Base-by-base conservation (phyloP, 139 green algal species). In the Asterochloris erici region DNA sequence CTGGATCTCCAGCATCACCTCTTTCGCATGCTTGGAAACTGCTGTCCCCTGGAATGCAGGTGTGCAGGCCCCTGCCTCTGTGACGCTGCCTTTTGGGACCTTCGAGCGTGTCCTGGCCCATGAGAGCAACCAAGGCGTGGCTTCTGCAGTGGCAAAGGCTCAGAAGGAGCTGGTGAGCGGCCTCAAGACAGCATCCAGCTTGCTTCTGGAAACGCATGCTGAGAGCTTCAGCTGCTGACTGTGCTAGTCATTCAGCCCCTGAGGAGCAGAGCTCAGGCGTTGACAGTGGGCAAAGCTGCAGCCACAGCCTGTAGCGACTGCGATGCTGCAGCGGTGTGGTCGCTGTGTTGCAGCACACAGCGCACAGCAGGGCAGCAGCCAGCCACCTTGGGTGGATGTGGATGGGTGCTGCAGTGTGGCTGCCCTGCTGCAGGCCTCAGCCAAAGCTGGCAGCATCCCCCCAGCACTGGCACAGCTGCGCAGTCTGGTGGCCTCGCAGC, bases 21-120 rank as follows among this genome's bases (percentile, higher is more conserved):
- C 38, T 54, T 54, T 54, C 6, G 38, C 6, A 6, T 54, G 6
- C 38, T 54, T 6, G 38, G 38, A 54, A 54, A 54, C 2, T 6
- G 38, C 38, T 54, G 38, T 54, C 6, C 6, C 38, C 38, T 54
- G 38, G 2, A 6, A 54, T 54, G 38, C 38, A 84, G 79, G 81
- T 0, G 73, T 92, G n/a, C 29, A 71, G 0, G 80, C 90, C 0
- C 92, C 92, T 11, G 61, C 83, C n/a, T 95, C 90, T 14, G 84
- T 96, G 11, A 90, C 94, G 21, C 84, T 98, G 75, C 95, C 95
- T 12, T 98, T 95, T 82, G 95, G 95, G 64, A 91, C 89, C 15
- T 97, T 97, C 82, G 95, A 98, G 84, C 85, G 87, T 9, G 87
- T 87, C 24, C 88, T 98, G 73, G 75, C 70, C 0, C 86, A 92